Evolutionary conservation across 176 grass and related monocot genomes (phyloP).

Genomic region (Carex littledalei): DNA sequence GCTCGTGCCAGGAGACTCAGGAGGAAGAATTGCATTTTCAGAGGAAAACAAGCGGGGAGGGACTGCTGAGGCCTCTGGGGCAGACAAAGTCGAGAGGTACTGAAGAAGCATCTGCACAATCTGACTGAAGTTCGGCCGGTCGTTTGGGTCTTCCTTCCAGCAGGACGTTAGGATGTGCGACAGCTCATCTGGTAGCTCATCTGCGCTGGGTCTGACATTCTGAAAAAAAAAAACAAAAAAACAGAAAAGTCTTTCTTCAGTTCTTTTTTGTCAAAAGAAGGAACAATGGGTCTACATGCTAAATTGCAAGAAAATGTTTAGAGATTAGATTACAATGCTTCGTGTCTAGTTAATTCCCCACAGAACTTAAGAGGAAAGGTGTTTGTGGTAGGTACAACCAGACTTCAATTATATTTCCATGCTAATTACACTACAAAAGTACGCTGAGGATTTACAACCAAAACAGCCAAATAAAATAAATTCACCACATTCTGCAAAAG

Average conservation of each 20-base stretch:
- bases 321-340: conserved; percentile 15
- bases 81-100: conserved; percentile 70
- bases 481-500: not conserved
- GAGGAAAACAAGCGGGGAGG: conserved; percentile 57
- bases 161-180: conserved; percentile 75
- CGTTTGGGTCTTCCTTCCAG: conserved; percentile 92
- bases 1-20: conserved; percentile 86
- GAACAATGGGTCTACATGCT: not conserved
- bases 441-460: too few relatives aligned
- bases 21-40: conserved; percentile 80
- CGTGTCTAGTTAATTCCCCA: not conserved
- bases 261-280: not conserved
- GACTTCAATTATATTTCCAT: not conserved
- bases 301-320: not conserved
- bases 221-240: conserved; percentile 27
- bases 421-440: not conserved
- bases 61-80: conserved; percentile 36
- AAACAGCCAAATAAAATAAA: not conserved
- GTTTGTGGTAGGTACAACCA: not conserved
- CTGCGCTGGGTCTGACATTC: conserved; percentile 90
- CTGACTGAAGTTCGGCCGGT: conserved; percentile 89
- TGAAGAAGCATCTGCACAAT: conserved; percentile 93
- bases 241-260: not conserved
- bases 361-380: not conserved
- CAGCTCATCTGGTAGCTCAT: conserved; percentile 67